Conservation (phyloP, 257 asterid genomes). For the Ehretia macrophylla region DNA sequence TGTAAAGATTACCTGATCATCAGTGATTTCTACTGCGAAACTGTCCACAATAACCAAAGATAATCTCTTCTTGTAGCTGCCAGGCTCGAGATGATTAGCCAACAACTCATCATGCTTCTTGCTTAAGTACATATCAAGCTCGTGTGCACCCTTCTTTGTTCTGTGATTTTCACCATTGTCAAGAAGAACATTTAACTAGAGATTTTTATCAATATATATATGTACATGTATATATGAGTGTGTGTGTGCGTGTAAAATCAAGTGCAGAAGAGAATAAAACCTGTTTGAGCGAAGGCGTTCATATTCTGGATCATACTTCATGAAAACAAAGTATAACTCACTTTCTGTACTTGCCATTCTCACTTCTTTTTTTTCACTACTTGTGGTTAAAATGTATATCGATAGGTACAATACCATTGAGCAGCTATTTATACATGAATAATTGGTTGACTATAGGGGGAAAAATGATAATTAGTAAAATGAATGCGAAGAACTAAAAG, state of each 20-base stretch:
- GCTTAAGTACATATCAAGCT: slow-evolving; percentile 66
- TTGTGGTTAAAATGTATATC: not conserved
- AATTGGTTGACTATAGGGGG: slow-evolving; percentile 17
- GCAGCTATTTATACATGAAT: slow-evolving; percentile 27
- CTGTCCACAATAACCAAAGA: slow-evolving; percentile 85
- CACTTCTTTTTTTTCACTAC: not conserved
- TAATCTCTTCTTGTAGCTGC: slow-evolving; percentile 63
- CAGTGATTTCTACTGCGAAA: slow-evolving; percentile 73
- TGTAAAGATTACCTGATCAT: slow-evolving; percentile 45
- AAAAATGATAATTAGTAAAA: not conserved
- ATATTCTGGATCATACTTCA: slow-evolving; percentile 83
- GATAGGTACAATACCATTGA: no score
- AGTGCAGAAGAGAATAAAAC: slow-evolving; percentile 12
- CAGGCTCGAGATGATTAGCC: slow-evolving; percentile 48
- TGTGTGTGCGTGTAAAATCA: no score
- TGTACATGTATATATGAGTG: no score
- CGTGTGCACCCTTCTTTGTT: slow-evolving; percentile 43
- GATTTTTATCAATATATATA: no score
- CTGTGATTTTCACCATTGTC: no score
- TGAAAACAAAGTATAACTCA: slow-evolving; percentile 73
- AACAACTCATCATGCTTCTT: slow-evolving; percentile 74
- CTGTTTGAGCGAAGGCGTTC: slow-evolving; percentile 73
- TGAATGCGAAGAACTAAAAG: no score
- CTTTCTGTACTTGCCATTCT: slow-evolving; percentile 32
- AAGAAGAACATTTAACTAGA: no score